phyloP scores from a whole-genome alignment of 2,329 filamentous ascomycete genomes.

The Ophiostoma fasciatum region DNA sequence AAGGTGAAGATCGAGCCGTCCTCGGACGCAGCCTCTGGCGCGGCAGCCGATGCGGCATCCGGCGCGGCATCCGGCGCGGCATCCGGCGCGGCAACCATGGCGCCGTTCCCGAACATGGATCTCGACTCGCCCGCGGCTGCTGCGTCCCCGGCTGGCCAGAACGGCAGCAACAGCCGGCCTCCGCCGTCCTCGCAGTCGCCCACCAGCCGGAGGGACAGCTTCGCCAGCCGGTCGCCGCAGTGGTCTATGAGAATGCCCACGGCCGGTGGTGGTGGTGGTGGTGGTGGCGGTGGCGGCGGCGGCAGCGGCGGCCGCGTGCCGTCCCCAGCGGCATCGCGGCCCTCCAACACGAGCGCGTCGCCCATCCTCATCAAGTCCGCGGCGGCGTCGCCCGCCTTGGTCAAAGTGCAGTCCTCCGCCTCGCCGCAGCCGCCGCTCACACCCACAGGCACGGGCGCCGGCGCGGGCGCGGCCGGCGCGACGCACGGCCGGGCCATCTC shows the following conservation, averaged over 20 bases:
- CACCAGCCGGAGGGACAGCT: no score
- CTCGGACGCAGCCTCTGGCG: neutral
- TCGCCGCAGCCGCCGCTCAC: no score
- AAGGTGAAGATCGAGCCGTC: slow-evolving; percentile 24
- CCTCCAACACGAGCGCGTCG: slow-evolving; percentile 7
- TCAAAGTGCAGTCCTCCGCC: slow-evolving; percentile 7
- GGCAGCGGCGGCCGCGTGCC: slow-evolving; percentile 7
- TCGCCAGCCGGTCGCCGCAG: no score
- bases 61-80: no score
- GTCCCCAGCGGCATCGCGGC: slow-evolving; percentile 4
- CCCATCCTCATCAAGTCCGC: slow-evolving; percentile 8
- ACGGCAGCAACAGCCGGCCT: no score
- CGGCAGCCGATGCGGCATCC: no score
- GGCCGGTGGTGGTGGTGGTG: no score
- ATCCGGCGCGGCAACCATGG: slow-evolving; percentile 24
- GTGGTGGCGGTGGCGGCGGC: no score
- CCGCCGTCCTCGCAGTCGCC: no score
- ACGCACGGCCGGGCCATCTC: slow-evolving; percentile 11
- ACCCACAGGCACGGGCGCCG: no score
- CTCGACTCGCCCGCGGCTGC: slow-evolving; percentile 21
- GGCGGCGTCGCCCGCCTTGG: slow-evolving; percentile 1
- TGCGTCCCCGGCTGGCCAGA: neutral
- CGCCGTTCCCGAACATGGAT: slow-evolving; percentile 43
- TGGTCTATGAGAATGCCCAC: no score
- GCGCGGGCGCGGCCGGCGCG: no score